Evolutionary conservation across 805 yeast species (phyloP).

Genomic region (Cyberlindnera mississippiensis): DNA sequence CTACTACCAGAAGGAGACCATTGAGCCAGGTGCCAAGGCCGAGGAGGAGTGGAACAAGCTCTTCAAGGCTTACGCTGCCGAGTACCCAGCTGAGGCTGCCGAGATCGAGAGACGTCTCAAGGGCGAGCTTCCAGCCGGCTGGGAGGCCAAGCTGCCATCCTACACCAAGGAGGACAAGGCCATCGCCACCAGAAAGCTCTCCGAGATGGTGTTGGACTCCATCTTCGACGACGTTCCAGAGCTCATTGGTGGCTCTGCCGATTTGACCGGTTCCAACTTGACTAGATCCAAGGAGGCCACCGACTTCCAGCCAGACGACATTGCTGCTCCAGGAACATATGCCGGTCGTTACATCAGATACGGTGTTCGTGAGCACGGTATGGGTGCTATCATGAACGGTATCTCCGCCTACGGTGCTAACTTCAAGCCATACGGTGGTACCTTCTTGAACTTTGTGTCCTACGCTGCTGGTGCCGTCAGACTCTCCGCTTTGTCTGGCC

Average conservation of each 20-base stretch:
- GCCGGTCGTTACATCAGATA: conserved; percentile 92
- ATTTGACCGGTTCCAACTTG: conserved; percentile 93
- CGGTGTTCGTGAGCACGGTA: conserved; percentile 99
- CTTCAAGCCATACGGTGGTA: conserved; percentile 91
- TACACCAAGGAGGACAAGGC: conserved; percentile 78
- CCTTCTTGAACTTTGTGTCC: conserved; percentile 90
- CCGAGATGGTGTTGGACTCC: conserved; percentile 70
- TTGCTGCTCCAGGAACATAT: conserved; percentile 79
- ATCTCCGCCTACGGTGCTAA: conserved; percentile 86
- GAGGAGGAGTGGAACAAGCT: conserved; percentile 74
- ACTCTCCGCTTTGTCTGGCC: conserved; percentile 78
- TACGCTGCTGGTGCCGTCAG: conserved; percentile 87
- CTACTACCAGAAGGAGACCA: conserved; percentile 51
- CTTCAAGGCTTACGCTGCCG: conserved; percentile 55
- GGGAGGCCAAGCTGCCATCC: conserved; percentile 75
- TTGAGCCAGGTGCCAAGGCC: conserved; percentile 57
- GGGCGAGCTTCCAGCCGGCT: conserved; percentile 75
- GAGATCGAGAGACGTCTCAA: conserved; percentile 76
- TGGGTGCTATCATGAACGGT: conserved; percentile 99
- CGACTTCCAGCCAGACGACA: conserved; percentile 87
- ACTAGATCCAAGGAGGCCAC: conserved; percentile 80
- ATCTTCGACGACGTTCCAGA: conserved; percentile 72
- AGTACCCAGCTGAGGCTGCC: conserved; percentile 75
- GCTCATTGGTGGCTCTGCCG: conserved; percentile 97
- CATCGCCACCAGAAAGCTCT: conserved; percentile 90